phyloP scores from a whole-genome alignment of 208 protist species.

The Acanthamoeba healyi region DNA sequence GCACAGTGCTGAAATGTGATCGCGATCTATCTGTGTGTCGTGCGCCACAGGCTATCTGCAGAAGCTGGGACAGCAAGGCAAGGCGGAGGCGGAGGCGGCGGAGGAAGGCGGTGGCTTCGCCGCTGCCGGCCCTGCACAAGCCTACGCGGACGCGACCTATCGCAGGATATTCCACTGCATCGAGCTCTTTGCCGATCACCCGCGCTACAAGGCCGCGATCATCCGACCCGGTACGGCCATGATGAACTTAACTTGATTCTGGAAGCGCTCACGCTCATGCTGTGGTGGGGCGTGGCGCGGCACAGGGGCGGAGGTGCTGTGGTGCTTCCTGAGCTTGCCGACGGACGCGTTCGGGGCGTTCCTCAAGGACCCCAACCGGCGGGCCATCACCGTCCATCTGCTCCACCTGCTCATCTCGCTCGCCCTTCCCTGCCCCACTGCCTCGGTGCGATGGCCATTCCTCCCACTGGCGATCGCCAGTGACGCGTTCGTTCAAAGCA shows the following conservation, averaged over 20 bases:
- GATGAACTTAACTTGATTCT: neutral
- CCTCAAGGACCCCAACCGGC: neutral
- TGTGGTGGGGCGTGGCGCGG: too few relatives aligned
- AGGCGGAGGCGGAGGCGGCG: neutral
- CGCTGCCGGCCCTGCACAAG: neutral
- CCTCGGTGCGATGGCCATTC: neutral
- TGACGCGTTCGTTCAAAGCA: neutral
- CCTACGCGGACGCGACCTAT: neutral
- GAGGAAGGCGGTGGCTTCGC: neutral
- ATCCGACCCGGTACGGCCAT: neutral
- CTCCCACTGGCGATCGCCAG: neutral
- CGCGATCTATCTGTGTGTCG: too few relatives aligned
- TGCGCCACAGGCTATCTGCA: neutral
- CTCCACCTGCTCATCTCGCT: conserved; percentile 35
- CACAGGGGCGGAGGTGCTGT: conserved; percentile 7
- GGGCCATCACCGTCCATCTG: neutral
- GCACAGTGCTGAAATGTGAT: too few relatives aligned
- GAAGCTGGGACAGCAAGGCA: neutral
- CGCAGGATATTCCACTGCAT: neutral
- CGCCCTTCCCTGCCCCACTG: neutral
- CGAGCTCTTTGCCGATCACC: conserved; percentile 31
- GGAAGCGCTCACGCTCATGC: too few relatives aligned
- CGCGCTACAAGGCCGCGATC: conserved; percentile 1
- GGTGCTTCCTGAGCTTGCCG: neutral
- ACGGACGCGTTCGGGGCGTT: neutral